These are phyloP conservation scores for Penicillium diatomitis DNA, from an alignment of 495 filamentous ascomycete species.

Conservation along the genomic window DNA sequence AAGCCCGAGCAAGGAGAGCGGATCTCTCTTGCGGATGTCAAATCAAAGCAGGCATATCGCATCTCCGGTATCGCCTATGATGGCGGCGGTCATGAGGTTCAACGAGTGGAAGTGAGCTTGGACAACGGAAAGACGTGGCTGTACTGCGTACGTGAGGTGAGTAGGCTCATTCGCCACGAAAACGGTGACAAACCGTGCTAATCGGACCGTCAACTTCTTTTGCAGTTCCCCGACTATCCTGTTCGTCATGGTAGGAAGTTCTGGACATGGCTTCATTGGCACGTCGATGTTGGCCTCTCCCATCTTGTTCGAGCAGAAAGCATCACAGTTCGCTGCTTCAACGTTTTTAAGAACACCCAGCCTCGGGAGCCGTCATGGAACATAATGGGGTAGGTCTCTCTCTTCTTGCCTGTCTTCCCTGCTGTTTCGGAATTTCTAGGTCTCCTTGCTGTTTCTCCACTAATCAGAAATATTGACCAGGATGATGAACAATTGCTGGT, in stretches of 20 bases:
- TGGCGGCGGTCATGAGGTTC: not conserved
- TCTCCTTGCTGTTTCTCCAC: no score
- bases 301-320: not conserved
- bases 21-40: not conserved
- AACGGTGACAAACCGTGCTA: no score
- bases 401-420: no score
- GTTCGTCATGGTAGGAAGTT: not conserved
- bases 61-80: not conserved
- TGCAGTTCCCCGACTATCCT: not conserved
- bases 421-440: no score
- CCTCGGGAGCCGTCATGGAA: not conserved
- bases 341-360: not conserved
- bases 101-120: not conserved
- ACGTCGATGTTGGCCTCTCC: not conserved
- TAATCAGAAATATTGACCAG: not conserved
- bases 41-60: not conserved
- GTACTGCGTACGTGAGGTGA: not conserved
- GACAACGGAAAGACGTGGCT: not conserved
- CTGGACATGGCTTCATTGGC: not conserved
- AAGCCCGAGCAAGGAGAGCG: not conserved
- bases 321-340: not conserved
- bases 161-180: not conserved
- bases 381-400: not conserved
- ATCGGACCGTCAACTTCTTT: not conserved
- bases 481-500: conserved; percentile 1